Base-by-base conservation (phyloP, 306 rosid genomes). In the Castanea mollissima region DNA sequence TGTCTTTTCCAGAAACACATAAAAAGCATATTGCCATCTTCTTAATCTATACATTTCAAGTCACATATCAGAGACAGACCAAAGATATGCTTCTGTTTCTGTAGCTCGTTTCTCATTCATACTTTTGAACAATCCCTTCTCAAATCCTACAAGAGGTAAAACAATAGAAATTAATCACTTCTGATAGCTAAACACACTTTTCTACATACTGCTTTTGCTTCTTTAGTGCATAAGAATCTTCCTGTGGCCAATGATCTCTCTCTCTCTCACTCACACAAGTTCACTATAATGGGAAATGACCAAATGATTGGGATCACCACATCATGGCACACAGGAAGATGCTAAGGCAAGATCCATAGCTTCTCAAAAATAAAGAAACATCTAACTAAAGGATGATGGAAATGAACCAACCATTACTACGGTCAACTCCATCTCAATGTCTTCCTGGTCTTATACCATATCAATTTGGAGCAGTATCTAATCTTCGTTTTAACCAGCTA, bases 361-460 rank as follows among this genome's bases (percentile, higher is more conserved):
- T 70, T 77, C 69, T 11, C 16, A 3, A 9, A 75, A 27, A 29
- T 78, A 59, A 51, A 58, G 46, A 56, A 75, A 73, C 20, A 67
- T 44, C 19, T 15, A 32, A 69, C 51, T 52, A 69, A 2, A 75
- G 8, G 54, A 73, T 8, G 52, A 69, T 2, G 15, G 29, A 71
- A 64, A 51, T 74, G 80, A 81, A 90, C 99, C 65, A 56, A 95
- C 99, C 99, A 38, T 49, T 95, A 73, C 99, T 93, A 14, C 96
- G 93, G 78, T 95, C 99, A 68, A 95, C 93, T 57, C 97, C 99
- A 73, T 93, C 99, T 97, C 99, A 95, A 52, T 91, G 99, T 70
- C 98, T 90, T 69, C 98, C 99, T 0, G 98, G 99, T 81, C 82
- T 83, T 65, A 95, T 93, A 74, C 94, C 94, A 71, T 91, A 89